These are phyloP conservation scores for Hericium alpestre DNA, from an alignment of 768 basidiomycete genomes.

Conservation along the genomic window DNA sequence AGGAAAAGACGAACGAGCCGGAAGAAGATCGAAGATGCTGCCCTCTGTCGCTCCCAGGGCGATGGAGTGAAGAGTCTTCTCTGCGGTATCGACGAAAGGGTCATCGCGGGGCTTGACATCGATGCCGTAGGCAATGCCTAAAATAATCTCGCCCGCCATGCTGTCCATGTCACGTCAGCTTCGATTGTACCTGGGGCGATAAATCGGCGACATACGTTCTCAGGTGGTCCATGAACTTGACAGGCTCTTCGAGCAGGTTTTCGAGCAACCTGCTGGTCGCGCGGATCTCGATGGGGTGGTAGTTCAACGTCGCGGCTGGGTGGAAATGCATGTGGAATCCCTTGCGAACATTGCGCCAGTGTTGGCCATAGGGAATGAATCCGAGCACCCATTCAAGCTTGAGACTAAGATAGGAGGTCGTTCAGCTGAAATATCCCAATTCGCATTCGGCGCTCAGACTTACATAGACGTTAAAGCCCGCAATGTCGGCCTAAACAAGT, in stretches of 20 bases:
- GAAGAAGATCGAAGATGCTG: conserved; percentile 32
- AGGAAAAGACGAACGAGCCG: conserved; percentile 17
- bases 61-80: conserved; percentile 26
- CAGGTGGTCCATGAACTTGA: background rate
- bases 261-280: conserved; percentile 21
- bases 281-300: conserved; percentile 2
- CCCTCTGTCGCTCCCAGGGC: conserved; percentile 29
- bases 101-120: conserved; percentile 29
- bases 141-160: conserved; percentile 28
- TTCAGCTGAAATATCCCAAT: background rate
- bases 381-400: conserved; percentile 6
- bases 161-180: conserved; percentile 16
- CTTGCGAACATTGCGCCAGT: background rate
- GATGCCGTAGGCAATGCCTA: conserved; percentile 39
- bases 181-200: background rate
- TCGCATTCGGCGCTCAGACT: background rate
- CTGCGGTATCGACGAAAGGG: conserved; percentile 31
- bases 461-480: background rate
- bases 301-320: conserved; percentile 17
- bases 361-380: background rate
- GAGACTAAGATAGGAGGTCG: background rate
- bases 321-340: background rate
- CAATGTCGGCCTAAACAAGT: background rate
- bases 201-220: conserved; percentile 24
- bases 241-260: conserved; percentile 18